Evolutionary conservation across 176 grass and related monocot species (phyloP).

Genomic region (Carex kokanica): DNA sequence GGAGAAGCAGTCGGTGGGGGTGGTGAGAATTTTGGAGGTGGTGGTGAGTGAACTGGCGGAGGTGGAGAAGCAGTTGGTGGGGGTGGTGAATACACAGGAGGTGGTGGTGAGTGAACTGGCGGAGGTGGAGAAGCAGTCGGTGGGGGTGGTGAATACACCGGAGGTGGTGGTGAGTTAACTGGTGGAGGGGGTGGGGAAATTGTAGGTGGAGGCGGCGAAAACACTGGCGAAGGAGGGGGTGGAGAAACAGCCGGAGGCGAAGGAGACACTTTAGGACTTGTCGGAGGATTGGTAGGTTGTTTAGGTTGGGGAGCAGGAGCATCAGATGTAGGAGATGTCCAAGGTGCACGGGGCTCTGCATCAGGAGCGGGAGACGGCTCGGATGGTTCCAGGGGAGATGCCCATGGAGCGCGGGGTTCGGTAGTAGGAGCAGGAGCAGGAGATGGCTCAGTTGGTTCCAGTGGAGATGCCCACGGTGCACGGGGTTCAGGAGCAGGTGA

Average conservation of each 20-base stretch:
- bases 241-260: neutral
- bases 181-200: constrained; percentile 15
- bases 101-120: neutral
- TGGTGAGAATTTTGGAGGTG: neutral
- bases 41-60: neutral
- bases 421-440: neutral
- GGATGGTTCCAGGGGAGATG: neutral
- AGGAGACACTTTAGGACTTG: constrained; percentile 12
- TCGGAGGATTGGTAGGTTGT: neutral
- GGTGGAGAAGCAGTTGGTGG: neutral
- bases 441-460: neutral
- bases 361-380: neutral
- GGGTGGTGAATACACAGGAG: neutral
- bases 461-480: neutral
- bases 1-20: neutral
- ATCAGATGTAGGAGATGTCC: neutral
- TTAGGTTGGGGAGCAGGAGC: constrained; percentile 9
- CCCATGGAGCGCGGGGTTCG: neutral
- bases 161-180: neutral
- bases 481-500: neutral
- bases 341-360: neutral
- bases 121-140: constrained; percentile 10
- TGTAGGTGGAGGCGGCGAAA: neutral
- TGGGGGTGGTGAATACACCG: neutral
- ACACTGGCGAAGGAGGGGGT: neutral